These are phyloP conservation scores for Pistacia integerrima DNA, from an alignment of 345 rosid species.

Conservation along the genomic window DNA sequence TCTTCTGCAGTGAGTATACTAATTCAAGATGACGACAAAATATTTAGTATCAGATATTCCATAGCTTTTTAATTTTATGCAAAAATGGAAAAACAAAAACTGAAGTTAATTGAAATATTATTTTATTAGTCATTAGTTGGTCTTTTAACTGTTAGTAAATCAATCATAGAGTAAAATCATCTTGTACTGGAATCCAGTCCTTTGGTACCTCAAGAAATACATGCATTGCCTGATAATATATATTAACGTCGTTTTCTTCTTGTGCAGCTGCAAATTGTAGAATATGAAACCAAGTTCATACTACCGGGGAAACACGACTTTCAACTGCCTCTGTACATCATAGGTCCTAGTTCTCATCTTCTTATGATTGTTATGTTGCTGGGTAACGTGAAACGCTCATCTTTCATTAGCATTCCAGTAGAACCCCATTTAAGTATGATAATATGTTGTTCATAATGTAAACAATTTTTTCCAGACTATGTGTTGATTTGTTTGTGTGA, in stretches of 20 bases:
- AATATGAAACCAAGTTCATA: constrained; percentile 40
- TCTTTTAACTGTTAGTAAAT: too few species aligned
- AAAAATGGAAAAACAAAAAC: neutral
- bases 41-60: neutral
- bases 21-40: neutral
- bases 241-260: neutral
- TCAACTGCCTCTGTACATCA: neutral
- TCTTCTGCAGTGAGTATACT: constrained; percentile 61
- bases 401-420: too few species aligned
- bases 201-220: neutral
- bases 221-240: constrained; percentile 9
- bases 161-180: neutral
- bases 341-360: neutral
- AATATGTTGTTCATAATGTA: too few species aligned
- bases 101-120: neutral
- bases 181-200: neutral
- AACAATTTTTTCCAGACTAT: too few species aligned
- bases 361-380: too few species aligned
- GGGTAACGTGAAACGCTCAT: too few species aligned
- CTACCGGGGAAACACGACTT: neutral
- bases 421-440: too few species aligned
- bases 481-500: too few species aligned
- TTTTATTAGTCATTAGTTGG: neutral
- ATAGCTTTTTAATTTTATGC: neutral
- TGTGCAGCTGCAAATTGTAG: constrained; percentile 68